phyloP scores from a whole-genome alignment of 495 filamentous ascomycete species.

The Astrocystis sublimbata region DNA sequence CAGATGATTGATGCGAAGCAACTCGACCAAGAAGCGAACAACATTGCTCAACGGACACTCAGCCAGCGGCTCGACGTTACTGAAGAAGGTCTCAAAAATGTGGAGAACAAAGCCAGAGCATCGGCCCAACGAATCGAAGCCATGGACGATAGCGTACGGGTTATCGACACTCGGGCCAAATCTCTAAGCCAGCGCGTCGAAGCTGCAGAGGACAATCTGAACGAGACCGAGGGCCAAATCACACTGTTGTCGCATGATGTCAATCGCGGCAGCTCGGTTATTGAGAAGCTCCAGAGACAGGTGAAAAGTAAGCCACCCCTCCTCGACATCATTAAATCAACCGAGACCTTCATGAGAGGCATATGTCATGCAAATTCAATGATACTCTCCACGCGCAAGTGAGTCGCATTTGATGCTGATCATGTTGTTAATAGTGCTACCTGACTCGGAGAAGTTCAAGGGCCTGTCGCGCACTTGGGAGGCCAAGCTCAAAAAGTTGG shows the following conservation, averaged over 20 bases:
- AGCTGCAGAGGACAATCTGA: conserved; percentile 16
- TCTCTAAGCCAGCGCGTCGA: conserved; percentile 19
- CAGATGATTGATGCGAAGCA: conserved; percentile 18
- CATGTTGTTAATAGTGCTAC: conserved; percentile 8
- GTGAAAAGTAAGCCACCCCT: conserved; percentile 16
- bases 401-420: conserved; percentile 4
- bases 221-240: conserved; percentile 16
- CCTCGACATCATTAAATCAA: not conserved
- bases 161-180: conserved; percentile 18
- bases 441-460: conserved; percentile 20
- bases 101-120: conserved; percentile 12
- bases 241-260: conserved; percentile 21
- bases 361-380: not conserved
- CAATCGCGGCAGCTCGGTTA: conserved; percentile 14
- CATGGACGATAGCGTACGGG: conserved; percentile 23
- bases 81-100: conserved; percentile 1
- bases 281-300: conserved; percentile 21
- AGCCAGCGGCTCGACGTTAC: conserved; percentile 13
- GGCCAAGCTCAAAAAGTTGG: conserved; percentile 19
- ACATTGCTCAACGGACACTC: conserved; percentile 16
- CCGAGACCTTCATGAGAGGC: not conserved
- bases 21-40: conserved; percentile 21
- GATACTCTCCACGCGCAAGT: not conserved
- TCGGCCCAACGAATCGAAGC: conserved; percentile 18
- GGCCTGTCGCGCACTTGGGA: conserved; percentile 18